Conservation (phyloP, 2,329 filamentous ascomycete species). For the Fonsecaea multimorphosa region DNA sequence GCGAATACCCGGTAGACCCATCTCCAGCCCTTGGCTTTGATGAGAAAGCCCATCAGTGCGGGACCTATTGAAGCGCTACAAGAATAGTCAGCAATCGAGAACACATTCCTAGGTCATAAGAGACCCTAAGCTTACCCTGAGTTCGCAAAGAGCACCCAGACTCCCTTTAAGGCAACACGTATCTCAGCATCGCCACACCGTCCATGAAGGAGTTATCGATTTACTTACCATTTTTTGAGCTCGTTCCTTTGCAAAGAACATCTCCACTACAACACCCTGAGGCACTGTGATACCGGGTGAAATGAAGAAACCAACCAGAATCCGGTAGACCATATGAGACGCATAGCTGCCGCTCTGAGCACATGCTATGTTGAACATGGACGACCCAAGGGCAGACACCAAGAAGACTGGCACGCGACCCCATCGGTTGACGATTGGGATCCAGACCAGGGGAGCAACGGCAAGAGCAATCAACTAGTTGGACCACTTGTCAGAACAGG, state of each 20-base stretch:
- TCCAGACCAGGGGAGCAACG: conserved; percentile 4
- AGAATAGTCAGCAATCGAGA: too few species aligned
- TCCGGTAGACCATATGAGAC: neutral
- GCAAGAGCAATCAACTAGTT: conserved; percentile 8
- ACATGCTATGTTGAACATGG: conserved; percentile 9
- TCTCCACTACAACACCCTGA: conserved; percentile 5
- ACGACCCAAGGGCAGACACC: neutral
- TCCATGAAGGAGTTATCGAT: neutral
- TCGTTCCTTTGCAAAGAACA: conserved; percentile 13
- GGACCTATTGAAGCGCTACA: neutral
- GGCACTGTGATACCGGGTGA: neutral
- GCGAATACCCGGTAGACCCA: conserved; percentile 7
- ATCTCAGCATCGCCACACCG: neutral
- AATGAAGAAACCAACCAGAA: conserved; percentile 9
- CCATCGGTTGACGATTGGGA: conserved; percentile 1
- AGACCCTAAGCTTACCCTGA: neutral
- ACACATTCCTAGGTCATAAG: too few species aligned
- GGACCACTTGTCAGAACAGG: too few species aligned
- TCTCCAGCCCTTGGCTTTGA: neutral
- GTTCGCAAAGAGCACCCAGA: conserved; percentile 5
- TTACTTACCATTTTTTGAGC: conserved; percentile 11
- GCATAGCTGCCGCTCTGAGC: conserved; percentile 7
- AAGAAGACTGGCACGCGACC: conserved; percentile 4
- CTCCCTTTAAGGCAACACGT: neutral
- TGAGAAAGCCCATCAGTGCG: conserved; percentile 4